A percentile compares a stretch with the other conserved stretches of the same genome.
These are phyloP conservation scores for Pycnococcus provasolii DNA, from an alignment of 139 green algal genomes.

Conservation along the genomic window DNA sequence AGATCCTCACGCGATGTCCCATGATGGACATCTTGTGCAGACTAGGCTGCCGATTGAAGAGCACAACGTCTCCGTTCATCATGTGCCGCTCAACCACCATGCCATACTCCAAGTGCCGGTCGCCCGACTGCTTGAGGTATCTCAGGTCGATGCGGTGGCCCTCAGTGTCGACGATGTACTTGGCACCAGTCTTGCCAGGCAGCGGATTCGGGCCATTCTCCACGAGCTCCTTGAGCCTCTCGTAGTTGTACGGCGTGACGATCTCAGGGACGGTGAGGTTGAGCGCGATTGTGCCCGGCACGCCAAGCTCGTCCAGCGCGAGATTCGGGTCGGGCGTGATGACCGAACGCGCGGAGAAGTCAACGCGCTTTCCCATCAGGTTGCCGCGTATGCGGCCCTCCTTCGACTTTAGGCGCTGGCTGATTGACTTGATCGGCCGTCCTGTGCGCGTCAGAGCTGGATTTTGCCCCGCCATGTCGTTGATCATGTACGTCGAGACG, in stretches of 20 bases:
- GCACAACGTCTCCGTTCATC: slow-evolving; percentile 85
- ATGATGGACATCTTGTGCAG: slow-evolving; percentile 99
- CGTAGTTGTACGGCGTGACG: slow-evolving; percentile 56
- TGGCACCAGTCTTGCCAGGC: slow-evolving; percentile 83
- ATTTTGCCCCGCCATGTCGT: slow-evolving; percentile 75
- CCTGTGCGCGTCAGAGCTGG: slow-evolving; percentile 37
- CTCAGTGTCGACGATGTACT: slow-evolving; percentile 92
- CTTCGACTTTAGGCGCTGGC: slow-evolving; percentile 69
- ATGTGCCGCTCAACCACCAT: slow-evolving; percentile 91
- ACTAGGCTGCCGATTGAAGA: slow-evolving; percentile 99
- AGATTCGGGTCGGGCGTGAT: slow-evolving; percentile 97
- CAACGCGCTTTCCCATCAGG: slow-evolving; percentile 99
- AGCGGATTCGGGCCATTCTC: slow-evolving; percentile 89
- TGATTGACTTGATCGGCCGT: slow-evolving; percentile 92
- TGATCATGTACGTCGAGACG: slow-evolving; percentile 89
- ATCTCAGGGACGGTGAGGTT: slow-evolving; percentile 97
- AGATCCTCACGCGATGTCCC: slow-evolving; percentile 79
- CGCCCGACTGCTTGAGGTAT: slow-evolving; percentile 52
- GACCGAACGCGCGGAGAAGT: slow-evolving; percentile 96
- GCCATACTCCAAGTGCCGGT: slow-evolving; percentile 62
- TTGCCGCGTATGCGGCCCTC: slow-evolving; percentile 90
- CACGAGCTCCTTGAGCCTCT: slow-evolving; percentile 72
- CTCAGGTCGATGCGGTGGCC: slow-evolving; percentile 83
- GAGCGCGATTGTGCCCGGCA: slow-evolving; percentile 90
- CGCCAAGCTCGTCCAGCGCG: slow-evolving; percentile 92